Conservation (phyloP, 352 stramenopile species). For the Phytopythium montanum region DNA sequence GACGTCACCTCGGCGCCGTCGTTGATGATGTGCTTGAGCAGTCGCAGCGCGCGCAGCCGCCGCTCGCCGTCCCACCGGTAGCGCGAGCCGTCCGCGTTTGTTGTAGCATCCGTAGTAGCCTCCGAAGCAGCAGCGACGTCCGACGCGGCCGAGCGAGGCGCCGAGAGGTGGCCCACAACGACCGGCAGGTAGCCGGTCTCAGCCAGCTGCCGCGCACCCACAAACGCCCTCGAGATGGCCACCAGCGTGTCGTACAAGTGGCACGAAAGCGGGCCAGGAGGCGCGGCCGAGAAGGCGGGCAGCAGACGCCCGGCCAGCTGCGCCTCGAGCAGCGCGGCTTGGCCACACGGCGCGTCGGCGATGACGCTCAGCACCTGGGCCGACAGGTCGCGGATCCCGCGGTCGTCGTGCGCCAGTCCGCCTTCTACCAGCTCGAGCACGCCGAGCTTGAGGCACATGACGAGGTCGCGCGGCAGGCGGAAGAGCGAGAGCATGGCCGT, state of each 20-base stretch:
- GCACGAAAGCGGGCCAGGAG: constrained; percentile 17
- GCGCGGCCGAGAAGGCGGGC: constrained; percentile 31
- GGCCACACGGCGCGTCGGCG: constrained; percentile 32
- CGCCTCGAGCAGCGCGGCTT: constrained; percentile 34
- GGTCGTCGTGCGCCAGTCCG: constrained; percentile 20
- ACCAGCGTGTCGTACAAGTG: constrained; percentile 58
- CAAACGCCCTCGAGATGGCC: constrained; percentile 33
- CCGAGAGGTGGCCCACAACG: constrained; percentile 47
- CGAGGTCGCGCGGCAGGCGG: constrained; percentile 52
- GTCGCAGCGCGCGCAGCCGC: constrained; percentile 41
- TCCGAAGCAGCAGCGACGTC: not conserved
- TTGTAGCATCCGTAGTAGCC: not conserved
- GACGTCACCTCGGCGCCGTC: constrained; percentile 50
- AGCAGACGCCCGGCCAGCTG: constrained; percentile 35
- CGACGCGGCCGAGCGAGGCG: constrained; percentile 10
- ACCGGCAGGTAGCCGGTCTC: constrained; percentile 41
- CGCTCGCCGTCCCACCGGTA: constrained; percentile 6
- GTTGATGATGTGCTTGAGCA: constrained; percentile 68
- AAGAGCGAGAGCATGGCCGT: constrained; percentile 45
- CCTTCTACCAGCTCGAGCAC: constrained; percentile 52
- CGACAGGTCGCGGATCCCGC: constrained; percentile 50
- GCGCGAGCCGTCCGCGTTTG: not conserved
- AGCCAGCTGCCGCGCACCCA: constrained; percentile 43
- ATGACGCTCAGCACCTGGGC: constrained; percentile 56
- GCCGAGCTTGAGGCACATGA: constrained; percentile 58